phyloP scores from a whole-genome alignment of 2,329 filamentous ascomycete genomes.

The Pseudogymnoascus sp. region DNA sequence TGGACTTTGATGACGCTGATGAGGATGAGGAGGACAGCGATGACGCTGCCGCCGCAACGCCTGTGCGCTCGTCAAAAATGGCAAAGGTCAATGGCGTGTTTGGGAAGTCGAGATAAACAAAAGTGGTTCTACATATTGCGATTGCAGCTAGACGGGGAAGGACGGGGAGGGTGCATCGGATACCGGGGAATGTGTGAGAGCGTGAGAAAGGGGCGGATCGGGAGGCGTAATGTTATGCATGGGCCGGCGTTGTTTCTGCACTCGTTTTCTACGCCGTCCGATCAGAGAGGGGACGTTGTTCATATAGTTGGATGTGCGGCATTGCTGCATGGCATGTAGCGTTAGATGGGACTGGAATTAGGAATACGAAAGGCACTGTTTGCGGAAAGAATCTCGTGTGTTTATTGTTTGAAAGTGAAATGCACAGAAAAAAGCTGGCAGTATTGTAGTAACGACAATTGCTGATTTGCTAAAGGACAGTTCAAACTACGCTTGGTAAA shows the following conservation, averaged over 20 bases:
- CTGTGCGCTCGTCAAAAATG: not conserved
- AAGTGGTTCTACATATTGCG: not conserved
- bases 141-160: not conserved
- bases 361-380: slow-evolving; percentile 4
- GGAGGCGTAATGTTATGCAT: slow-evolving; percentile 4
- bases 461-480: not conserved
- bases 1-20: slow-evolving; percentile 38
- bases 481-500: not conserved
- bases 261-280: slow-evolving; percentile 5
- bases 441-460: not conserved
- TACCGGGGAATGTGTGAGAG: not conserved
- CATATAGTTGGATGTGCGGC: not conserved
- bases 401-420: not conserved
- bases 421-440: not conserved
- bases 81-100: not conserved
- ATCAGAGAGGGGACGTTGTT: slow-evolving; percentile 1
- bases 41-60: slow-evolving; percentile 25
- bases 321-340: slow-evolving; percentile 3
- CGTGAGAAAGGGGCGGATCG: not conserved
- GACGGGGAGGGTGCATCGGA: not conserved
- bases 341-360: slow-evolving; percentile 5
- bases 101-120: slow-evolving; percentile 1
- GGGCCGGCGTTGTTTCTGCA: slow-evolving; percentile 6
- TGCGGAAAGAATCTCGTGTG: not conserved
- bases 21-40: slow-evolving; percentile 38